Evolutionary conservation across 1,139 yeast genomes (phyloP).

Genomic region (Debaryomyces subglobosus): DNA sequence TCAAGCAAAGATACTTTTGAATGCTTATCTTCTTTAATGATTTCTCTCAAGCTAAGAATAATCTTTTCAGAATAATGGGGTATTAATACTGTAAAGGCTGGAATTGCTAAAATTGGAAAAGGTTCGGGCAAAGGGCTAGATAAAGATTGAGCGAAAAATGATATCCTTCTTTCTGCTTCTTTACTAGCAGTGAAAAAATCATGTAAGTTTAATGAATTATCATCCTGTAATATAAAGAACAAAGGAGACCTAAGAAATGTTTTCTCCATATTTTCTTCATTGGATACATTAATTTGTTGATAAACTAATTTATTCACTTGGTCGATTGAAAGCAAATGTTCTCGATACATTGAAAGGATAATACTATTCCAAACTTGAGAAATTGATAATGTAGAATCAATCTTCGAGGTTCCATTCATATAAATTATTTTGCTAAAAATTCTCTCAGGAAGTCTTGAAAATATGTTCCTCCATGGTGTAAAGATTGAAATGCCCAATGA

Average conservation of each 20-base stretch:
- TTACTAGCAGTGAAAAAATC: conserved; percentile 57
- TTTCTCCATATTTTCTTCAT: conserved; percentile 29
- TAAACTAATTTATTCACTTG: conserved; percentile 52
- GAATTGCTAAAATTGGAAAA: conserved; percentile 45
- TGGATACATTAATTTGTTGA: conserved; percentile 32
- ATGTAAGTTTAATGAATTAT: conserved; percentile 38
- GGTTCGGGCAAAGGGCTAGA: conserved; percentile 57
- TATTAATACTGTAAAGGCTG: conserved; percentile 52
- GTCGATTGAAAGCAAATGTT: conserved; percentile 53
- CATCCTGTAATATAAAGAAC: conserved; percentile 55
- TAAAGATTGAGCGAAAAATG: conserved; percentile 58
- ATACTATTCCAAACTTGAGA: conserved; percentile 58
- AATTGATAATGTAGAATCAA: conserved; percentile 40
- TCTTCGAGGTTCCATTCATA: conserved; percentile 30
- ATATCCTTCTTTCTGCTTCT: conserved; percentile 54
- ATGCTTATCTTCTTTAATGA: conserved; percentile 48
- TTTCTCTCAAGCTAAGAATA: conserved; percentile 48
- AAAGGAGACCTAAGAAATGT: conserved; percentile 51
- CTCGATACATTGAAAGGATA: conserved; percentile 59
- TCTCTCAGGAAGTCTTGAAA: conserved; percentile 53
- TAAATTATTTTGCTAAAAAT: conserved; percentile 49
- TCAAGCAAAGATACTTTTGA: conserved; percentile 55
- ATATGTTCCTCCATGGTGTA: conserved; percentile 62
- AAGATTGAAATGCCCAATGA: conserved; percentile 56
- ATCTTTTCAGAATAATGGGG: conserved; percentile 58